Base-by-base conservation (phyloP, 1,284 basidiomycete genomes). In the Ceratobasidium sp. region DNA sequence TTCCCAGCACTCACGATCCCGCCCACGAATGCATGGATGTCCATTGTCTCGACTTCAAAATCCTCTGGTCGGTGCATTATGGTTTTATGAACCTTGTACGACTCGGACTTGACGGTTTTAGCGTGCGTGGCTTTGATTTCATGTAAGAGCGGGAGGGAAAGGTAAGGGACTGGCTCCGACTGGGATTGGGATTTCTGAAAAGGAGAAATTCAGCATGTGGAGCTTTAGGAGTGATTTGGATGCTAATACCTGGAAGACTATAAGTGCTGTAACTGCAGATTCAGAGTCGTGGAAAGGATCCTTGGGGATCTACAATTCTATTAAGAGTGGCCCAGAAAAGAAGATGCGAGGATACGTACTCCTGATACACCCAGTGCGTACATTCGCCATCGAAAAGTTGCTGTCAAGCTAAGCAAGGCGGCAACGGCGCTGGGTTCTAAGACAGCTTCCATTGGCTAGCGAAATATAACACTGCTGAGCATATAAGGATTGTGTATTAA, bases 211-310 rank as follows among this genome's bases (percentile, higher is more conserved):
- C 43, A 63, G 62, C 49, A 32, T 47, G 38, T 44, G 50, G 26
- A 11, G 28, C n/a, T 35, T 35, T 9, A 32, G 11, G 23, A 35
- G 6, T 47, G 11, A 4, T 23, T 26, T 49, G 44, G 23, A 50
- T 38, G 64, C 26, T 28, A 49, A 30, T 43, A 70, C 73, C 54
- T 73, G 75, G 43, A 75, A 76, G n/a, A 44, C 49, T 7, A 82
- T 80, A 5, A 89, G 80, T 11, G 83, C 82, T 23, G 79, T 78
- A 16, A 83, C 77, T 63, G 92, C 90, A 8, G 82, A 81, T 52
- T 85, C 79, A 1, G 91, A 89, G 72, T 91, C 85, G 46, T 91
- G 80, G 78, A 94, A 93, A 0, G 92, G 92, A 78, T 94, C 92
- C 79, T 89, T 90, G 2, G 91, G 89, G 30, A 90, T 82, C 58